Conservation (phyloP, 2,329 filamentous ascomycete genomes). For the Blastomyces parvus region DNA sequence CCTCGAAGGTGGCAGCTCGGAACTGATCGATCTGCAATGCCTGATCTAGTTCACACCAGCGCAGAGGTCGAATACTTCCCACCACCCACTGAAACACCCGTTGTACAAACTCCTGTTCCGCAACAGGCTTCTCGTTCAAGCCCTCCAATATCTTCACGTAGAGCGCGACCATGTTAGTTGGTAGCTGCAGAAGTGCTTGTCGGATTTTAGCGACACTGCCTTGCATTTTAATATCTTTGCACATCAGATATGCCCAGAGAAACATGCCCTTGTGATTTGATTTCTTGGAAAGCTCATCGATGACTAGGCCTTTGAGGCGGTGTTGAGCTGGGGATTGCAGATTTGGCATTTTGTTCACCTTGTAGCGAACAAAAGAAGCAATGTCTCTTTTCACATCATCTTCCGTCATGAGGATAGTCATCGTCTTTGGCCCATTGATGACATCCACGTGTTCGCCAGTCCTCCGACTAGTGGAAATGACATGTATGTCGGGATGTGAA, state of each 20-base stretch:
- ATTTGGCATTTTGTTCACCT: constrained; percentile 8
- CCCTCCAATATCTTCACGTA: constrained; percentile 9
- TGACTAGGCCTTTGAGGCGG: constrained; percentile 1
- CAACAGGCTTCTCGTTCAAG: constrained; percentile 7
- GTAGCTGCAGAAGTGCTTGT: not conserved
- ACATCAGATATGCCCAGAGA: constrained; percentile 11
- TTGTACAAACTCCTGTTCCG: constrained; percentile 7
- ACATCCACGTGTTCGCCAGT: constrained; percentile 5
- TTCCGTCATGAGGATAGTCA: constrained; percentile 7
- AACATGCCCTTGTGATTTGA: constrained; percentile 10
- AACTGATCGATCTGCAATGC: constrained; percentile 8
- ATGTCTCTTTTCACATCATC: constrained; percentile 8
- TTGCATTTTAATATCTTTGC: constrained; percentile 10
- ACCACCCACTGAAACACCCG: constrained; percentile 10
- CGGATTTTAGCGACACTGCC: constrained; percentile 1
- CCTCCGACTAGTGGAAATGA: constrained; percentile 6
- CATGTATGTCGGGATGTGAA: constrained; percentile 2
- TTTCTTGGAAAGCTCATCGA: constrained; percentile 9
- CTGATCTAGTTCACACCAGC: constrained; percentile 9
- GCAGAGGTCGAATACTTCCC: constrained; percentile 10
- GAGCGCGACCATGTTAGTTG: constrained; percentile 2
- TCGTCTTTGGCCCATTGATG: constrained; percentile 1
- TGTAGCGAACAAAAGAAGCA: constrained; percentile 9
- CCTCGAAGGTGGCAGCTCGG: constrained; percentile 4
- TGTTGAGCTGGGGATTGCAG: not conserved